phyloP scores from a whole-genome alignment of 176 grass and related monocot genomes.

The Triticum monococcum region DNA sequence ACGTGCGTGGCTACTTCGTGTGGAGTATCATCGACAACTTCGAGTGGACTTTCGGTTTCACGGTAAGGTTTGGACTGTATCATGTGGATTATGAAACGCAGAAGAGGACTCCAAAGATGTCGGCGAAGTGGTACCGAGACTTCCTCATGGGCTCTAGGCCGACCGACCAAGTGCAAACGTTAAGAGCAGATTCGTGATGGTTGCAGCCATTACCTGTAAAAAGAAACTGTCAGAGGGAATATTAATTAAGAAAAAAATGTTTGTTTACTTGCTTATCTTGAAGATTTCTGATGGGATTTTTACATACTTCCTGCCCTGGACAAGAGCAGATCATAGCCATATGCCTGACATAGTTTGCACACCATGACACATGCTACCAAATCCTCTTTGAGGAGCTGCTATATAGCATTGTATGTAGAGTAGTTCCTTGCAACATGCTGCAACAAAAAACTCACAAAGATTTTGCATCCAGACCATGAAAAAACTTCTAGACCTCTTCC shows the following conservation, averaged over 20 bases:
- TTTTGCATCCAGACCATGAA: neutral
- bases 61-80: constrained; percentile 39
- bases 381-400: neutral
- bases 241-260: neutral
- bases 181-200: neutral
- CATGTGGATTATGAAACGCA: constrained; percentile 50
- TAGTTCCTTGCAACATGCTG: neutral
- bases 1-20: constrained; percentile 60
- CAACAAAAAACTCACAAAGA: neutral
- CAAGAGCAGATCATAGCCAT: neutral
- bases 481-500: neutral
- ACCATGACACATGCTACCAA: constrained; percentile 26
- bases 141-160: constrained; percentile 34
- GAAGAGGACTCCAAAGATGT: constrained; percentile 44
- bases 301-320: neutral
- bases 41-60: constrained; percentile 58
- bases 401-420: neutral
- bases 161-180: neutral
- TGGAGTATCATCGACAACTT: constrained; percentile 69
- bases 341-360: constrained; percentile 46
- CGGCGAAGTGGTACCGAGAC: constrained; percentile 44
- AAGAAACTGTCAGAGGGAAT: no score
- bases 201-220: neutral
- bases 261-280: neutral
- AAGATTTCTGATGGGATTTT: neutral